Base-by-base conservation (phyloP, 352 stramenopile genomes). In the Phytophthora meadii region DNA sequence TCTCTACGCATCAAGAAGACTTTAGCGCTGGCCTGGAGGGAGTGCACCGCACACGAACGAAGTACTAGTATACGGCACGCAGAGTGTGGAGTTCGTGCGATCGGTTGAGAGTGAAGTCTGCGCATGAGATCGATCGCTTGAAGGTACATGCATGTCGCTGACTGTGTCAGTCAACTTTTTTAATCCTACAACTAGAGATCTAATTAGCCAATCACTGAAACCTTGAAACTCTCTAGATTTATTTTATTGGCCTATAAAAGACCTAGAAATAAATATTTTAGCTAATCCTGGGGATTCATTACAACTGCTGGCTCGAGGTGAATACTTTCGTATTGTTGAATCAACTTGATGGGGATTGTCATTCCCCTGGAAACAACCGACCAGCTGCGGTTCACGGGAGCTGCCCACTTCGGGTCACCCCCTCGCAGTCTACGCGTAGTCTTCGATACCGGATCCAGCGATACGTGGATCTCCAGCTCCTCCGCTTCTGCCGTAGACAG, bases 381-480 rank as follows among this genome's bases (percentile, higher is more conserved):
- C 39, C 61, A 66, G 1, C 37, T 74, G 10, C 42, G 57, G 6
- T 66, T 70, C 42, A 58, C 54, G 6, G 66, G 54, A 37, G 27
- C 24, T 32, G 44, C 60, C 3, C 12, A 24, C 28, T 24, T 70
- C 0, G 54, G 54, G 11, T 59, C 48, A 0, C 30, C 55, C 7
- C 45, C 28, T 45, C 53, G 37, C 11, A 24, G 17, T 17, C 44
- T 58, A 11, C 65, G 32, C 10, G 54, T 74, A 14, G 36, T 64
- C 27, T 66, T 74, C 41, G 61, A 70, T 28, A 70, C 66, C 14
- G 60, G 66, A 10, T 74, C 66, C 5, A 70, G 66, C 32, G 49
- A 63, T 47, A 54, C 37, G 7, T 73, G 65, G 59, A 34, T 73
- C 24, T 17, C 45, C 22, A 34, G 69, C 24, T 17, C 45, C 22